Percentiles rank a stretch among this genome's conserved stretches.
Conservation (phyloP, 2,329 filamentous ascomycete species). For the Neofusicoccum cordaticola region DNA sequence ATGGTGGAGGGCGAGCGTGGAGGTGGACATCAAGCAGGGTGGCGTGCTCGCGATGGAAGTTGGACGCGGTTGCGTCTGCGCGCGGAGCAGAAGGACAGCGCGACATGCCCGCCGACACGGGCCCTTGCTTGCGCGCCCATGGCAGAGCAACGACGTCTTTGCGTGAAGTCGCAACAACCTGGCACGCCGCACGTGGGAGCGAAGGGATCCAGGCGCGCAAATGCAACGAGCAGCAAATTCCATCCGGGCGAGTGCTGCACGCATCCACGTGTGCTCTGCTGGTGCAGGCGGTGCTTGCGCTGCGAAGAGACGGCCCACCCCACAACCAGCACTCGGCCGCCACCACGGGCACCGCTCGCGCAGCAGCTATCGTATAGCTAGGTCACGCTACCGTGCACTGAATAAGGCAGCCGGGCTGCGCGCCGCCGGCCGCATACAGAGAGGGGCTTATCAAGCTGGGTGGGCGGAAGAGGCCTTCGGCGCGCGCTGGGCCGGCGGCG, state of each 20-base stretch:
- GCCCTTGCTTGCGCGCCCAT: neutral
- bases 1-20: conserved; percentile 27
- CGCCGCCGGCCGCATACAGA: neutral
- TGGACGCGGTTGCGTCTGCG: neutral
- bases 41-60: neutral
- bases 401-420: neutral
- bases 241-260: neutral
- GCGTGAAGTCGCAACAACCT: no score
- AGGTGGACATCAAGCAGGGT: neutral
- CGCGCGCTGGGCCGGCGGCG: neutral
- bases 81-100: neutral
- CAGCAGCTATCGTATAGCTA: no score
- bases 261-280: no score
- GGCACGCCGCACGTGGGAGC: no score
- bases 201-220: neutral
- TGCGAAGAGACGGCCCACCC: no score
- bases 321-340: no score
- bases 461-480: neutral
- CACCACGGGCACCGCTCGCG: no score
- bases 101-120: no score
- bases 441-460: neutral
- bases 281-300: no score
- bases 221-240: neutral
- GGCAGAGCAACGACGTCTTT: neutral
- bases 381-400: neutral